Conservation (phyloP, 805 yeast species). For the Starmerella sp. region DNA sequence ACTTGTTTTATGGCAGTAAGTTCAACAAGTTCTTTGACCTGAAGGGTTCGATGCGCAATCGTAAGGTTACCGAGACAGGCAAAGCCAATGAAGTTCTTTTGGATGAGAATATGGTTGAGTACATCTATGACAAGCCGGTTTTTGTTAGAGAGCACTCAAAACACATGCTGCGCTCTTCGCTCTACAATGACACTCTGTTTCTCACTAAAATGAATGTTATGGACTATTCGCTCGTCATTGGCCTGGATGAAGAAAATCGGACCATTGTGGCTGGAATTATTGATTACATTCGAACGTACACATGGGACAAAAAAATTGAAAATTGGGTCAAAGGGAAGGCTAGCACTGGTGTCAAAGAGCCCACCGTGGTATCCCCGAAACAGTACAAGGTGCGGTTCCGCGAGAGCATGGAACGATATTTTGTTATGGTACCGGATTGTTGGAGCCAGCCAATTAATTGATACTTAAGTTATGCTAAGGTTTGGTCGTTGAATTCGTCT, state of each 20-base stretch:
- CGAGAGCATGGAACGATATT: constrained; percentile 95
- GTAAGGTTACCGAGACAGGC: constrained; percentile 95
- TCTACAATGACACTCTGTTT: constrained; percentile 91
- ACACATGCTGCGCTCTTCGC: constrained; percentile 68
- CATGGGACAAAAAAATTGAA: constrained; percentile 97
- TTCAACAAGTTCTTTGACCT: constrained; percentile 83
- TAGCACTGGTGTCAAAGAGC: constrained; percentile 79
- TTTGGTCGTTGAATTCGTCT: neutral
- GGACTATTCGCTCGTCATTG: constrained; percentile 95
- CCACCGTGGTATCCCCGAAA: constrained; percentile 93
- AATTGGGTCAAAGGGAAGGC: constrained; percentile 98
- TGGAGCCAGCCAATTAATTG: constrained; percentile 24
- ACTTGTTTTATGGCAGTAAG: constrained; percentile 71
- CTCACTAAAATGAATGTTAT: constrained; percentile 94
- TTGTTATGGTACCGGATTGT: constrained; percentile 81
- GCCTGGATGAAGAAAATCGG: constrained; percentile 54
- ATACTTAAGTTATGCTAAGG: neutral
- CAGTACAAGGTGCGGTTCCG: constrained; percentile 90
- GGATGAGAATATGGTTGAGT: constrained; percentile 97
- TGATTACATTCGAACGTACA: constrained; percentile 85
- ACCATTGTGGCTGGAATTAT: constrained; percentile 87
- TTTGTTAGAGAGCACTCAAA: constrained; percentile 90
- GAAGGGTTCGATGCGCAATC: constrained; percentile 94
- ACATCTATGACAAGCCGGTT: constrained; percentile 88
- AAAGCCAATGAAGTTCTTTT: constrained; percentile 84